Conservation (phyloP, 352 stramenopile species). For the Globisporangium recalcitrans region DNA sequence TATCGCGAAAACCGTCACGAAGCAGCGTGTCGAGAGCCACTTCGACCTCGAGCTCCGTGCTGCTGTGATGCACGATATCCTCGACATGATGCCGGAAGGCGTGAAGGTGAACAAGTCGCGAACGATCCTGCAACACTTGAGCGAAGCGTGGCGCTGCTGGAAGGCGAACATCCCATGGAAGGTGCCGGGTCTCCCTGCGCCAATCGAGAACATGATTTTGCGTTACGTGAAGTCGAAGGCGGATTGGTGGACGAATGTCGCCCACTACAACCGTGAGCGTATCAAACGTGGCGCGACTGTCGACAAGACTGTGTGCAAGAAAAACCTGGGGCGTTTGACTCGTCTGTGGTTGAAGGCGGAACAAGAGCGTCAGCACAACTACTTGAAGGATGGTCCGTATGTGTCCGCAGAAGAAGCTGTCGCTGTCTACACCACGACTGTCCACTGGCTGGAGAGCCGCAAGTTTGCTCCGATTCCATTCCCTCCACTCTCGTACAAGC, state of each 20-base stretch:
- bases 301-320: conserved; percentile 99
- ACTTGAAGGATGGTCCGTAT: conserved; percentile 98
- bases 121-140: conserved; percentile 98
- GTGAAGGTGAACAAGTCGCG: conserved; percentile 99
- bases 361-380: conserved; percentile 99
- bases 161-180: conserved; percentile 99
- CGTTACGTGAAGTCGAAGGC: conserved; percentile 99
- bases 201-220: conserved; percentile 99
- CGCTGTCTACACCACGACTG: conserved; percentile 99
- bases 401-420: conserved; percentile 98
- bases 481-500: conserved; percentile 99
- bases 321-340: conserved; percentile 98
- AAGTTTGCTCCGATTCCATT: conserved; percentile 99
- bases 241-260: conserved; percentile 98
- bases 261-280: conserved; percentile 99
- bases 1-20: conserved; percentile 99
- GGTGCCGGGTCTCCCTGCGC: conserved; percentile 97
- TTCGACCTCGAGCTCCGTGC: conserved; percentile 99
- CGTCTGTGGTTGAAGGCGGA: conserved; percentile 99
- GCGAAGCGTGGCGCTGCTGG: conserved; percentile 97
- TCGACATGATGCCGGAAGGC: conserved; percentile 99
- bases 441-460: conserved; percentile 99
- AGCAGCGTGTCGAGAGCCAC: conserved; percentile 99
- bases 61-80: conserved; percentile 99
- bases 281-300: conserved; percentile 99